Evolutionary conservation across 2,329 filamentous ascomycete species (phyloP).

Genomic region (Trichoderma sp.): DNA sequence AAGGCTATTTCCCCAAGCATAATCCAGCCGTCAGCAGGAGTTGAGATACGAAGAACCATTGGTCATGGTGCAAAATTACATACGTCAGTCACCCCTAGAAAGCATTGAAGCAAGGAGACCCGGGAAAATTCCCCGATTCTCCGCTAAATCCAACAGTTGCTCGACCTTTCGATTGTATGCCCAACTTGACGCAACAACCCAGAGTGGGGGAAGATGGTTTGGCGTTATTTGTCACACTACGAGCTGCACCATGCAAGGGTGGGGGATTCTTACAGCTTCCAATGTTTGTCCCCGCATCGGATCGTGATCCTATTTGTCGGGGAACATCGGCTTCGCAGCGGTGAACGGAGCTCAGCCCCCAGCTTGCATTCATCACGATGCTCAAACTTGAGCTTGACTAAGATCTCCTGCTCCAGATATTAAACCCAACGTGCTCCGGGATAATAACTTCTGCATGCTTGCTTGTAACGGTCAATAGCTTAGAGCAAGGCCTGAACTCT

Average conservation of each 20-base stretch:
- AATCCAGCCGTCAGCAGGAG: neutral
- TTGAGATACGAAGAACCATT: neutral
- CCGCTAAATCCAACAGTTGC: neutral
- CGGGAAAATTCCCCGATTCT: neutral
- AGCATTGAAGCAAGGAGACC: neutral
- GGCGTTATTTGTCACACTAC: slow-evolving; percentile 1
- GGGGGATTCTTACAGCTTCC: neutral
- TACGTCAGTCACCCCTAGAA: neutral
- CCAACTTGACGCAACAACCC: neutral
- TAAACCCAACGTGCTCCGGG: neutral
- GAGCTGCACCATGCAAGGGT: neutral
- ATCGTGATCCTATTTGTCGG: slow-evolving; percentile 18
- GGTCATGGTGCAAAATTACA: neutral
- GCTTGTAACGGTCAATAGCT: neutral
- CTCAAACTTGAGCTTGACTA: neutral
- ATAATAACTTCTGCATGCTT: neutral
- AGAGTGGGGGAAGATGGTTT: neutral
- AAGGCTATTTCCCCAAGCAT: neutral
- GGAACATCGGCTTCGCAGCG: slow-evolving; percentile 12
- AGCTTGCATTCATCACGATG: neutral
- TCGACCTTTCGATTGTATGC: neutral
- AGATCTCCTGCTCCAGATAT: neutral
- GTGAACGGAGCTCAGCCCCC: slow-evolving; percentile 1
- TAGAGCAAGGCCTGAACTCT: neutral
- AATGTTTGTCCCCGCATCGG: slow-evolving; percentile 16